Evolutionary conservation across 768 basidiomycete species (phyloP), one percentile per base, ranked within the genome.

Genomic region (Lactarius akahatsu): DNA sequence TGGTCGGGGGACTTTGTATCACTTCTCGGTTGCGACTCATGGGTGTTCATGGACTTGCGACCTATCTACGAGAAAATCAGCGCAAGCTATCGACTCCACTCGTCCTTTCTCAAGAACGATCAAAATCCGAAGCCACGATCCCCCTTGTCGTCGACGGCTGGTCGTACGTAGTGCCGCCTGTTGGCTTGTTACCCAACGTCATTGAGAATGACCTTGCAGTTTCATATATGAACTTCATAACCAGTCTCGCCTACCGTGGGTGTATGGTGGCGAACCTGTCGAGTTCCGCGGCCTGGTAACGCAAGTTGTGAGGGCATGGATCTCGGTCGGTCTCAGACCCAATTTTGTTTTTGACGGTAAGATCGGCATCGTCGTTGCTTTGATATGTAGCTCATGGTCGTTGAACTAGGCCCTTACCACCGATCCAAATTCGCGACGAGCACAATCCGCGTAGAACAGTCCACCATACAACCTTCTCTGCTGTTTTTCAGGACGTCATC

Each of bases 291-390:
- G 74, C n/a, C 75, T 83, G 20, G 79, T 90, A 4, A 74, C 73
- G 54, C 75, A 70, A 57, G 82, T 87, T 18, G 84, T 90, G 15
- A 74, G 81, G 65, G 85, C 88, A 15, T 93, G 91, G 92, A 80
- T 88, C 55, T 76, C 78, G 30, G 78, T 91, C 11, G 89, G 90
- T 26, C 74, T 92, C 45, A 78, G 79, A 60, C 77, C 91, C 7
- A 80, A 85, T 71, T 90, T 94, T 70, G 92, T 94, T 7, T 94
- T 94, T 70, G 92, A 94, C 73, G 92, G 92, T 93, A 69, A 63
- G 82, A 78, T 38, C 36, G 36, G 11, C 47, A 26, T 7, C 15
- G 55, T 36, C 40, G 30, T 34, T 30, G 55, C 30, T 28, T 52
- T 11, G 28, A 30, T 15, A n/a, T 43, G 50, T 26, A 54, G 38